Evolutionary conservation across 139 green algal species (phyloP).

Genomic region (Chlamydomonas sphaeroides): DNA sequence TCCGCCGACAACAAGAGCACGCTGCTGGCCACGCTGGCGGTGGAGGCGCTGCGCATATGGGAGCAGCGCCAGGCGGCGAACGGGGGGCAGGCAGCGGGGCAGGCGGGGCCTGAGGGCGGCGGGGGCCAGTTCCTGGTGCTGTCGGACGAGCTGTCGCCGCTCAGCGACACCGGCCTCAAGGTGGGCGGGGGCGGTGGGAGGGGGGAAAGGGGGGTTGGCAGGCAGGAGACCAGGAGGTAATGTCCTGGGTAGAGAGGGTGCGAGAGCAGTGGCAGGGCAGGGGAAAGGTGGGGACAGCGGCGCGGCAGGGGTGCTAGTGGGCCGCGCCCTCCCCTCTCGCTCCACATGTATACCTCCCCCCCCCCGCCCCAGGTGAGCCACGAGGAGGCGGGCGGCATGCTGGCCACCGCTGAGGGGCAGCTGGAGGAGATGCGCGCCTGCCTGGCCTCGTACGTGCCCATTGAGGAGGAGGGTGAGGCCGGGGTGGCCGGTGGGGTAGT

Average conservation of each 20-base stretch:
- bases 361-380: conserved; percentile 38
- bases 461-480: conserved; percentile 8
- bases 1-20: conserved; percentile 52
- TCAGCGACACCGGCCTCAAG: conserved; percentile 52
- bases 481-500: no score
- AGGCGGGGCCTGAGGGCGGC: no score
- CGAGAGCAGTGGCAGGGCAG: no score
- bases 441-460: conserved; percentile 30
- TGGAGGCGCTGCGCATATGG: conserved; percentile 33
- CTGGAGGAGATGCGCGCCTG: conserved; percentile 40
- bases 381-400: conserved; percentile 30
- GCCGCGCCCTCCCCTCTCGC: no score
- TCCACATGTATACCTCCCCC: no score
- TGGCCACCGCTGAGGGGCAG: conserved; percentile 27
- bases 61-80: no score
- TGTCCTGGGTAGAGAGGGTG: no score
- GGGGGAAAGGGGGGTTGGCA: neutral
- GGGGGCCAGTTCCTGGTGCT: conserved; percentile 1
- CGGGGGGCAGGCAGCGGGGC: neutral
- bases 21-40: conserved; percentile 48
- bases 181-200: neutral
- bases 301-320: no score
- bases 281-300: no score
- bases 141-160: conserved; percentile 43
- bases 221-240: no score